These are phyloP conservation scores for Nigrograna mackinnonii DNA, from an alignment of 2,329 filamentous ascomycete species.

Conservation along the genomic window DNA sequence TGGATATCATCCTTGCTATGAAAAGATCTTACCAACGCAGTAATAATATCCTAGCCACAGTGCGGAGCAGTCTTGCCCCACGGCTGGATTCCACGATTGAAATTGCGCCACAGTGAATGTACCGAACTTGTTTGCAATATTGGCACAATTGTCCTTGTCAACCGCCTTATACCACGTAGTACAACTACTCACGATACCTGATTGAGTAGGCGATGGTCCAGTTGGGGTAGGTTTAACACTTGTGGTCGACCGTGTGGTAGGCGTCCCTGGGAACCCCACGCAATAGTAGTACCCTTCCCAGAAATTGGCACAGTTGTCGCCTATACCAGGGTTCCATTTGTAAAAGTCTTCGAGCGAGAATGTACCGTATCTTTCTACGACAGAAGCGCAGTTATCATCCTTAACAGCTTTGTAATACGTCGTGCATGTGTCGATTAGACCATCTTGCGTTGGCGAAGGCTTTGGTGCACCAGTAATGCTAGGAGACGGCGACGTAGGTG, in stretches of 20 bases:
- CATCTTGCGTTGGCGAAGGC: constrained; percentile 6
- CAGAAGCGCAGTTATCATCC: neutral
- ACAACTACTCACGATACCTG: constrained; percentile 2
- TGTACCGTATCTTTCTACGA: neutral
- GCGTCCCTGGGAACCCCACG: neutral
- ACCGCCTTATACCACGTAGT: constrained; percentile 7
- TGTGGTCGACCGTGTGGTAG: neutral
- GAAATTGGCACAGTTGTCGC: constrained; percentile 4
- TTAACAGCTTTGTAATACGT: constrained; percentile 2
- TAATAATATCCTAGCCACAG: constrained; percentile 5
- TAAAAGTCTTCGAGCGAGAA: neutral
- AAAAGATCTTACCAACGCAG: too few relatives aligned
- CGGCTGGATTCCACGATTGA: constrained; percentile 3
- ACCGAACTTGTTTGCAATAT: constrained; percentile 5
- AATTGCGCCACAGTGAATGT: constrained; percentile 4
- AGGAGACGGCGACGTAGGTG: too few relatives aligned
- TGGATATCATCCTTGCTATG: too few relatives aligned
- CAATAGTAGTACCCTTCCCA: constrained; percentile 6
- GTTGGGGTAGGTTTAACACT: neutral
- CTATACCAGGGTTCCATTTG: constrained; percentile 6
- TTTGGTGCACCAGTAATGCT: too few relatives aligned
- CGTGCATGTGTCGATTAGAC: constrained; percentile 1
- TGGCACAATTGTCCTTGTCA: constrained; percentile 4
- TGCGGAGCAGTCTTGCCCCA: constrained; percentile 3
- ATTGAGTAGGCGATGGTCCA: constrained; percentile 1